Evolutionary conservation across 1,139 yeast species (phyloP), one percentile per base, ranked within the genome.

Genomic region (Yamadazyma pseudoaaseri): DNA sequence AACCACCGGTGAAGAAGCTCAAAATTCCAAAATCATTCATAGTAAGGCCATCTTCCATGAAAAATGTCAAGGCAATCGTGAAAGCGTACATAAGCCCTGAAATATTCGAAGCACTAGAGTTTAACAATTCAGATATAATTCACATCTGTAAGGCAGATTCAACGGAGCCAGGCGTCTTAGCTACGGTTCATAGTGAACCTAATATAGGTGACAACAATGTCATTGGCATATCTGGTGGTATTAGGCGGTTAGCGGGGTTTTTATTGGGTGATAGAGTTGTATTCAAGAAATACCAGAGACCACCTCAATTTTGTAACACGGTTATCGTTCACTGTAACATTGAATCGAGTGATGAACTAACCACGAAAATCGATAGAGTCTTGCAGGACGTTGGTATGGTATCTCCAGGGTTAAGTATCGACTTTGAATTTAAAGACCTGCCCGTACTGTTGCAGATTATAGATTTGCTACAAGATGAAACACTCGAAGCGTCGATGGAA

Each of bases 221-320:
- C 4, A 56, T 84, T 2, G 66, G 70, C 29, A 45, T 86, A 1
- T 72, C 87, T 2, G 43, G 59, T 1, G 47, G 64, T 4, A 54
- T 78, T 28, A 60, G 94, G 39, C 54, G 62, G 2, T 61, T 81
- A 14, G 73, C 76, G 1, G 85, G 82, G 7, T 50, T 84, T 4
- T 54, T 84, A 6, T 62, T 84, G 8, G 97, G 97, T 18, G 96
- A 87, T 47, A 61, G 96, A 37, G 60, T 86, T 1, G 62, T 62
- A 15, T 47, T 89, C 0, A 51, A 52, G 6, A 79, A 70, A 45
- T 60, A 64, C 20, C 41, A 55, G 2, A 47, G 53, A 3, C 82
- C 78, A 36, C 87, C 87, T 3, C 56, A 58, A 1, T 70, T 71
- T 45, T 81, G 82, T 3, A 46, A 44, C 6, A 42, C 51, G 3